Conservation (phyloP, 192 early-diverging fungal species). For the Podila minutissima region DNA sequence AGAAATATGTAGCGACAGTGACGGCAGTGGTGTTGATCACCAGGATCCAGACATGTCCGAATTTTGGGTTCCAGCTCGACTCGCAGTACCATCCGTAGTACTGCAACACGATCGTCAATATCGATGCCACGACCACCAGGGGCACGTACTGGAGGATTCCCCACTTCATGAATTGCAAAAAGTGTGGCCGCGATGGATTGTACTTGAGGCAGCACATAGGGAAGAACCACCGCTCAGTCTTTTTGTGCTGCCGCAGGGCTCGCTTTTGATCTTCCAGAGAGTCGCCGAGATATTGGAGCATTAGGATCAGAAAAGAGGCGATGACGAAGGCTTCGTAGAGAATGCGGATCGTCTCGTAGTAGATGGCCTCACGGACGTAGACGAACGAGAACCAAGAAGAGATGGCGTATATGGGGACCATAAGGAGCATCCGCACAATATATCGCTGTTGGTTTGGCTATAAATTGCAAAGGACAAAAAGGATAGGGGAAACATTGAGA, state of each 20-base stretch:
- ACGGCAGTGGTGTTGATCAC: constrained; percentile 69
- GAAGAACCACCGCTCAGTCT: constrained; percentile 66
- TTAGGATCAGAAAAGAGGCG: constrained; percentile 75
- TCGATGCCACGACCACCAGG: constrained; percentile 63
- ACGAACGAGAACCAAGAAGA: constrained; percentile 76
- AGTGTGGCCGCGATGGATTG: constrained; percentile 67
- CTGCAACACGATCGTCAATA: constrained; percentile 69
- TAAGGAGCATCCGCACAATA: constrained; percentile 78
- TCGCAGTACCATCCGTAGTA: constrained; percentile 68
- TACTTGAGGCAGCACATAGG: constrained; percentile 70
- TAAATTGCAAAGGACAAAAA: background rate
- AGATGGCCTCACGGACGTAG: constrained; percentile 73
- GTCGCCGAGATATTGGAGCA: constrained; percentile 75
- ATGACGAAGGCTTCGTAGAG: constrained; percentile 81
- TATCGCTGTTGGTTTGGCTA: constrained; percentile 76
- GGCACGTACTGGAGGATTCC: constrained; percentile 79
- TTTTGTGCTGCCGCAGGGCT: constrained; percentile 49
- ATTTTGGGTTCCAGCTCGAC: constrained; percentile 70
- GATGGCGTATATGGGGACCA: constrained; percentile 79
- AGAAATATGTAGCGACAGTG: constrained; percentile 70
- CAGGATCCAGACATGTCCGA: constrained; percentile 74
- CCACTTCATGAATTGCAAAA: constrained; percentile 68
- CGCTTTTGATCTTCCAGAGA: constrained; percentile 58
- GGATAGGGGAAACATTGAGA: background rate
- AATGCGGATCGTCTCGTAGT: constrained; percentile 71